Evolutionary conservation across 805 yeast species (phyloP).

Genomic region (Cyberlindnera veronae): DNA sequence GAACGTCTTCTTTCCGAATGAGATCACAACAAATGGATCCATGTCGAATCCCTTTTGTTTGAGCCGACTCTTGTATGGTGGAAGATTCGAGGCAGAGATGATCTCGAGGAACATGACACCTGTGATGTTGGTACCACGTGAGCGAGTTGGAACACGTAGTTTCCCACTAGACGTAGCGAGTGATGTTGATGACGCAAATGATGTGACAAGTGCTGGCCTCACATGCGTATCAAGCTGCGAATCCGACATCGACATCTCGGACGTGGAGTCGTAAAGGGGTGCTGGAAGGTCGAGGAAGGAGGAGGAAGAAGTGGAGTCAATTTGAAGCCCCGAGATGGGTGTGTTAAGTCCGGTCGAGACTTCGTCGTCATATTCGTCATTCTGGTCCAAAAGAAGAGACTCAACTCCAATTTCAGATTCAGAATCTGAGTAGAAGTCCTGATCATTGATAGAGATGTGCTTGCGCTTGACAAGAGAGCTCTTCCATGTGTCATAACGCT

Average conservation of each 20-base stretch:
- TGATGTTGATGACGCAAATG: neutral
- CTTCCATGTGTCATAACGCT: conserved; percentile 23
- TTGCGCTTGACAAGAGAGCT: conserved; percentile 4
- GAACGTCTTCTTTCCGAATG: conserved; percentile 85
- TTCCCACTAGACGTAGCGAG: neutral
- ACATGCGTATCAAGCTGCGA: no score
- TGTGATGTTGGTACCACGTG: neutral
- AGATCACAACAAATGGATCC: conserved; percentile 94
- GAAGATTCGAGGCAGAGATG: conserved; percentile 68
- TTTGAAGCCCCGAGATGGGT: conserved; percentile 1
- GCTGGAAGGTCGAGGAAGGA: neutral
- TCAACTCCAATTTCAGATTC: conserved; percentile 28
- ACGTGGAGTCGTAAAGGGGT: neutral
- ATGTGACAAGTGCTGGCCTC: neutral
- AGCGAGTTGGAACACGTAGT: neutral
- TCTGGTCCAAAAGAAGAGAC: conserved; percentile 15
- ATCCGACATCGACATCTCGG: conserved; percentile 3
- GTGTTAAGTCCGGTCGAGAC: no score
- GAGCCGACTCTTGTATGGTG: conserved; percentile 63
- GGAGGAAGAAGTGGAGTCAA: neutral
- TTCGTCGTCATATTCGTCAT: conserved; percentile 1
- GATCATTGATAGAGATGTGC: conserved; percentile 21
- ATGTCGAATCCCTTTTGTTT: conserved; percentile 76
- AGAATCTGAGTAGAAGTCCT: conserved; percentile 24
- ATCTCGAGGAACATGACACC: conserved; percentile 83